phyloP scores from a whole-genome alignment of 768 basidiomycete species.

The Hemileccinum impolitum region DNA sequence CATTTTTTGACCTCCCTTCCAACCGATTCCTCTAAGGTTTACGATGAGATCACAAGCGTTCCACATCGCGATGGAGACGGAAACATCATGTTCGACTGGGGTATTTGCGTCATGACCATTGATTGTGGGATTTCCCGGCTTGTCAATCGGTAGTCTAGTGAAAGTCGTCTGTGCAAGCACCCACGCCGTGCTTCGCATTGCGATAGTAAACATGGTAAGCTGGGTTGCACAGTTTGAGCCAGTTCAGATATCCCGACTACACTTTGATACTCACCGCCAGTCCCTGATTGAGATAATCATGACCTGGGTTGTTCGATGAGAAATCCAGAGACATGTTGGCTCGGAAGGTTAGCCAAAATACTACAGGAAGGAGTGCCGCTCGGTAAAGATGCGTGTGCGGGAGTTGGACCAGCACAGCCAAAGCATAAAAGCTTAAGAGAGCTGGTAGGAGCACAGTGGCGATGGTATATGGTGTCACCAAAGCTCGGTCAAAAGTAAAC shows the following conservation, averaged over 20 bases:
- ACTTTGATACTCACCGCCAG: slow-evolving; percentile 15
- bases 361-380: slow-evolving; percentile 46
- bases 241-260: no score
- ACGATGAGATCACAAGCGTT: slow-evolving; percentile 25
- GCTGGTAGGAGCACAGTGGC: slow-evolving; percentile 39
- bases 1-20: slow-evolving; percentile 16
- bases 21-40: slow-evolving; percentile 29
- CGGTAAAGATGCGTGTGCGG: slow-evolving; percentile 43
- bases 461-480: slow-evolving; percentile 28
- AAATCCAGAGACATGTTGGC: slow-evolving; percentile 31
- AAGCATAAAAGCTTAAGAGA: slow-evolving; percentile 44
- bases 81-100: not conserved
- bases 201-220: slow-evolving; percentile 23
- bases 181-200: slow-evolving; percentile 26
- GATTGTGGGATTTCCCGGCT: not conserved
- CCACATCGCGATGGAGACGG: slow-evolving; percentile 19
- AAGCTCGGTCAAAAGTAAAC: slow-evolving; percentile 13
- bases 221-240: slow-evolving; percentile 5
- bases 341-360: slow-evolving; percentile 42
- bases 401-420: slow-evolving; percentile 51
- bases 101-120: slow-evolving; percentile 1
- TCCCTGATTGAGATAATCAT: slow-evolving; percentile 20
- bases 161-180: slow-evolving; percentile 12
- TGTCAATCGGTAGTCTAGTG: slow-evolving; percentile 9
- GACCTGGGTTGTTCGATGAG: slow-evolving; percentile 12